Evolutionary conservation across 73 alveolate species (phyloP).

Genomic region (Stentor coeruleus): DNA sequence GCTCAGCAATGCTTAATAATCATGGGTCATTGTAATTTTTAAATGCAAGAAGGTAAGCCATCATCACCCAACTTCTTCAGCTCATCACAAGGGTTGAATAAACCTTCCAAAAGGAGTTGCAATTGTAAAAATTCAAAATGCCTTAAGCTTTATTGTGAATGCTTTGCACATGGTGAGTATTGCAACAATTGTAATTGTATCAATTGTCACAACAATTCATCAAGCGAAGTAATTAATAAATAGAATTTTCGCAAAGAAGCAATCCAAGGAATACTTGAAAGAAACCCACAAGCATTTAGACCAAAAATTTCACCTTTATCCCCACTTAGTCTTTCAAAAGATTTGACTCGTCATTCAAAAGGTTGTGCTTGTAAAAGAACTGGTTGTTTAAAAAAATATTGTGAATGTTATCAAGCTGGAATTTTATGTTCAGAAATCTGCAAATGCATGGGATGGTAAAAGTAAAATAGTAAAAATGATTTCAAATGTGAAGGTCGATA

Average conservation of each 20-base stretch:
- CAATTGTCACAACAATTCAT: conserved; percentile 60
- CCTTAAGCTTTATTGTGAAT: conserved; percentile 93
- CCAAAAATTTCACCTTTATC: conserved; percentile 58
- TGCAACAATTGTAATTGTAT: conserved; percentile 70
- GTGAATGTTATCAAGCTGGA: conserved; percentile 93
- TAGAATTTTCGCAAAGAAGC: conserved; percentile 46
- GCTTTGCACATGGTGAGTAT: conserved; percentile 83
- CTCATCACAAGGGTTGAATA: background rate
- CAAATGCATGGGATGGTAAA: conserved; percentile 89
- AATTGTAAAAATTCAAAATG: conserved; percentile 89
- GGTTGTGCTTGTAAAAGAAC: conserved; percentile 96
- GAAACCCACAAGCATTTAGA: conserved; percentile 54
- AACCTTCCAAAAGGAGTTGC: conserved; percentile 73
- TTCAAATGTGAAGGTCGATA: conserved; percentile 19
- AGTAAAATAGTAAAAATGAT: conserved; percentile 37
- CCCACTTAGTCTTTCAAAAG: conserved; percentile 55
- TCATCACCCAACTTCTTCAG: conserved; percentile 20
- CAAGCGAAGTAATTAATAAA: conserved; percentile 30
- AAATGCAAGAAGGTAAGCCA: conserved; percentile 26
- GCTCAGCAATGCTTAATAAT: no score
- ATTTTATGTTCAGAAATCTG: conserved; percentile 82
- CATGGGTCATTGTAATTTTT: no score
- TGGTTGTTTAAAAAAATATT: conserved; percentile 91
- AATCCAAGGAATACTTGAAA: conserved; percentile 38
- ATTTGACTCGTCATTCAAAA: conserved; percentile 57